These are phyloP conservation scores for Rhizophora apiculata DNA, from an alignment of 345 rosid genomes.

Conservation along the genomic window DNA sequence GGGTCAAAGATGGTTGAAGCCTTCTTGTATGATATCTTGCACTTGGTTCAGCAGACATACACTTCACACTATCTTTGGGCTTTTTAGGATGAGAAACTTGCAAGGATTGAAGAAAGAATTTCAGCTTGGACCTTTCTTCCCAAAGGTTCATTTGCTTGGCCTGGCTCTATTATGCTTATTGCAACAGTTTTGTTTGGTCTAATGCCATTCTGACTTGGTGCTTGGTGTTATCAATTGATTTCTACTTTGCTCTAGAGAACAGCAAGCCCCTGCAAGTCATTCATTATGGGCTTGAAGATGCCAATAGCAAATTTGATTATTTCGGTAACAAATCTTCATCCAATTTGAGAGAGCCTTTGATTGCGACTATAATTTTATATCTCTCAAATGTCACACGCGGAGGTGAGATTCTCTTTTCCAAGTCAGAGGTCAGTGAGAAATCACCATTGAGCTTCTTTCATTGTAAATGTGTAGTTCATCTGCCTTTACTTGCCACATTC, in stretches of 20 bases:
- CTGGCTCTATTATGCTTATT: not conserved
- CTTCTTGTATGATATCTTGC: not conserved
- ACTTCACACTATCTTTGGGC: not conserved
- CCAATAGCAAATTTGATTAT: slow-evolving; percentile 43
- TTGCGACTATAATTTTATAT: slow-evolving; percentile 70
- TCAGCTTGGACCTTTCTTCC: slow-evolving; percentile 92
- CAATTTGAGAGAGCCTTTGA: slow-evolving; percentile 35
- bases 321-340: slow-evolving; percentile 41
- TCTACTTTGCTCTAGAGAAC: slow-evolving; percentile 43
- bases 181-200: not conserved
- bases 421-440: slow-evolving; percentile 53
- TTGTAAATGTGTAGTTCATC: not conserved
- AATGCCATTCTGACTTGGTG: not conserved
- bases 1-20: too few relatives aligned
- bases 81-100: slow-evolving; percentile 56
- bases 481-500: not conserved
- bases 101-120: slow-evolving; percentile 69
- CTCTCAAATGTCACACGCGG: slow-evolving; percentile 70
- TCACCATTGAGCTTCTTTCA: not conserved
- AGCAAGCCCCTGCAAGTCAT: slow-evolving; percentile 46
- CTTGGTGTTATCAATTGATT: slow-evolving; percentile 6
- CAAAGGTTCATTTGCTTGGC: slow-evolving; percentile 37
- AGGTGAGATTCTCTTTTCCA: slow-evolving; percentile 72
- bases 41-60: not conserved
- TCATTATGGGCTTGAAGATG: slow-evolving; percentile 49